Base-by-base conservation (phyloP, 23 red algal genomes). In the Pyropia haitanensis region DNA sequence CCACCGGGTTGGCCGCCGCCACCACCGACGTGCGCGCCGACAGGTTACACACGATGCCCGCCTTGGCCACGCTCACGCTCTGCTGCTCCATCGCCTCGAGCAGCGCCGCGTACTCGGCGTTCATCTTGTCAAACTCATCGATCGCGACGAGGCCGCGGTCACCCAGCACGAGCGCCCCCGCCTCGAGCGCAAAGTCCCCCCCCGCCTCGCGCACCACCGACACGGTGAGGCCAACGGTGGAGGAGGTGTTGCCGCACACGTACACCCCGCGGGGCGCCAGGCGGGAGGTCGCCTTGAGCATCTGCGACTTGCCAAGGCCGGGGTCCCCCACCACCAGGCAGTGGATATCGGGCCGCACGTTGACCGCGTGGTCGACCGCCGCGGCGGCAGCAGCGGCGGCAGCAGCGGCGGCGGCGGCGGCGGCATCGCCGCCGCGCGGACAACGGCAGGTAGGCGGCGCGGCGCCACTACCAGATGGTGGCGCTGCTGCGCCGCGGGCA, bases 41-140 rank as follows among this genome's bases (percentile, higher is more conserved):
- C 46, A 98, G 75, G 28, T 81, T 98, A 56, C 85, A 85, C 14
- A 98, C 44, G 18, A 98, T 76, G 26, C 94, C 94, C 5, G 94
- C 94, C 46, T 98, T 98, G 19, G 94, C 94, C 3, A 98, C 82
- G 46, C 78, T 86, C 13, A 98, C 86, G 63, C 81, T 89, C 48
- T 98, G 94, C 72, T 98, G 94, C 73, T 98, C 94, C 94, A 98
- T 98, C 18, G 79, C 82, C 64, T 98, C 94, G 34, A 98, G 67
- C 18, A 98, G 76, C 29, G 85, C 85, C 54, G 78, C 75, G 51
- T 91, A 81, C 59, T 98, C 94, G 33, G 82, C 83, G 57, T 74
- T 31, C 94, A 98, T 98, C 60, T 98, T 98, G 50, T 98, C 94
- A 68, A 98, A 98, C 53, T 98, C 94, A 75, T 98, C 94, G 39